Conservation (phyloP, 129 eudicot species). For the Dittrichia graveolens region DNA sequence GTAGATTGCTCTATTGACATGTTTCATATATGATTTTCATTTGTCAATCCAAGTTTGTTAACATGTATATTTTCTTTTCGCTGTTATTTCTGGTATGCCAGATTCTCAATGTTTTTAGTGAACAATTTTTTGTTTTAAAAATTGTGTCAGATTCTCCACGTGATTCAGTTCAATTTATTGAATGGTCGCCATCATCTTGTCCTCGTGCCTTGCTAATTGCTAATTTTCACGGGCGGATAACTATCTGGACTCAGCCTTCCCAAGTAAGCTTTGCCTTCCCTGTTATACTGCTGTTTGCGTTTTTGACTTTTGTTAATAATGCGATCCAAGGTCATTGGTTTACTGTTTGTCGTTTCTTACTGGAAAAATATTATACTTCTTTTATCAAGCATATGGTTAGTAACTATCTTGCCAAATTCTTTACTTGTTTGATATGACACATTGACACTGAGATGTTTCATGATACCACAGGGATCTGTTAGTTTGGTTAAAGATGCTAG, state of each 20-base stretch:
- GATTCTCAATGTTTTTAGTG: conserved; percentile 4
- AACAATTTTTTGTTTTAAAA: background rate
- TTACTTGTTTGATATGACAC: conserved; percentile 9
- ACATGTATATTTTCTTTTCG: conserved; percentile 10
- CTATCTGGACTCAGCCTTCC: conserved; percentile 93
- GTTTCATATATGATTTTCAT: conserved; percentile 11
- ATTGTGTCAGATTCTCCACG: conserved; percentile 86
- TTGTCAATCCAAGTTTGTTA: conserved; percentile 1
- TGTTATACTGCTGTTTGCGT: background rate
- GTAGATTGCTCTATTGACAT: background rate
- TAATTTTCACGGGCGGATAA: conserved; percentile 89
- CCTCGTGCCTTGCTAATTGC: conserved; percentile 90
- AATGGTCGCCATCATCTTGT: conserved; percentile 96
- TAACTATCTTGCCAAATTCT: conserved; percentile 9
- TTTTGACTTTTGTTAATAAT: background rate
- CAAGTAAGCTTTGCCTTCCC: conserved; percentile 50
- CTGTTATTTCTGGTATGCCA: background rate
- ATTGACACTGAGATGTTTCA: conserved; percentile 3
- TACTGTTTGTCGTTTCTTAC: conserved; percentile 10
- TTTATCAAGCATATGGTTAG: conserved; percentile 18
- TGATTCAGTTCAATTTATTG: conserved; percentile 96
- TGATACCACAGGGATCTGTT: conserved; percentile 62
- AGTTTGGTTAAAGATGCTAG: conserved; percentile 88
- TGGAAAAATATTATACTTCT: conserved; percentile 2
- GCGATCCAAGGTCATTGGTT: conserved; percentile 7